phyloP scores from a whole-genome alignment of 2,329 filamentous ascomycete species.

The Tolypocladium album region DNA sequence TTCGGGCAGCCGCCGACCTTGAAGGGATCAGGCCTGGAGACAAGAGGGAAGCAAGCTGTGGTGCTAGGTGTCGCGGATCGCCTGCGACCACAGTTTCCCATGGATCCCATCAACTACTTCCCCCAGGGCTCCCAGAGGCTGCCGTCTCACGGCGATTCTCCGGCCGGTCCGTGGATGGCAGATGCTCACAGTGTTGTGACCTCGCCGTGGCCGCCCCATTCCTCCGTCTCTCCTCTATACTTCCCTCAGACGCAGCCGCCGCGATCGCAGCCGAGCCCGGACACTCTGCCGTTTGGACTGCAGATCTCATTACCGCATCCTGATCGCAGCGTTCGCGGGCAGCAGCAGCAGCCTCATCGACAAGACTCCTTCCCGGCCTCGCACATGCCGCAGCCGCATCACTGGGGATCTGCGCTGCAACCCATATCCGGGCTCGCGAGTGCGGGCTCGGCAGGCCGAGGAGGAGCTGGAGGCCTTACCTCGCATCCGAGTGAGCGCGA shows the following conservation, averaged over 20 bases:
- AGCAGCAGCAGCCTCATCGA: constrained; percentile 1
- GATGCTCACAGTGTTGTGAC: background rate
- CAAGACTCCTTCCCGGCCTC: constrained; percentile 6
- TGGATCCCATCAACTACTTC: constrained; percentile 22
- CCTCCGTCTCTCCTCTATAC: constrained; percentile 6
- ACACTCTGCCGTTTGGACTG: constrained; percentile 10
- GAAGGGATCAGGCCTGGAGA: background rate
- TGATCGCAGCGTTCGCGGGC: constrained; percentile 8
- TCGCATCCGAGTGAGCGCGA: background rate
- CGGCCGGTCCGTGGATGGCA: constrained; percentile 3
- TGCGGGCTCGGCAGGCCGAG: background rate
- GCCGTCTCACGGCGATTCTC: constrained; percentile 1
- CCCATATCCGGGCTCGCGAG: background rate
- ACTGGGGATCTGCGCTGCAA: constrained; percentile 1
- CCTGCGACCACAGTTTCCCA: constrained; percentile 1
- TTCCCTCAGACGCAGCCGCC: constrained; percentile 10
- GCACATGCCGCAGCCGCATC: background rate
- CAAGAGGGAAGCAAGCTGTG: background rate
- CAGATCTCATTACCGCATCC: constrained; percentile 13
- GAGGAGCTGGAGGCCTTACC: background rate
- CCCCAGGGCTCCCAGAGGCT: constrained; percentile 12
- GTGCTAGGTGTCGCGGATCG: background rate
- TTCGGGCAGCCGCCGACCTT: background rate
- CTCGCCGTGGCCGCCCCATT: background rate
- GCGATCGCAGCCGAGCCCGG: constrained; percentile 6